Percentiles rank a stretch among this genome's conserved stretches.
These are phyloP conservation scores for Aspergillus sp. DNA, from an alignment of 2,329 filamentous ascomycete genomes.

Conservation along the genomic window DNA sequence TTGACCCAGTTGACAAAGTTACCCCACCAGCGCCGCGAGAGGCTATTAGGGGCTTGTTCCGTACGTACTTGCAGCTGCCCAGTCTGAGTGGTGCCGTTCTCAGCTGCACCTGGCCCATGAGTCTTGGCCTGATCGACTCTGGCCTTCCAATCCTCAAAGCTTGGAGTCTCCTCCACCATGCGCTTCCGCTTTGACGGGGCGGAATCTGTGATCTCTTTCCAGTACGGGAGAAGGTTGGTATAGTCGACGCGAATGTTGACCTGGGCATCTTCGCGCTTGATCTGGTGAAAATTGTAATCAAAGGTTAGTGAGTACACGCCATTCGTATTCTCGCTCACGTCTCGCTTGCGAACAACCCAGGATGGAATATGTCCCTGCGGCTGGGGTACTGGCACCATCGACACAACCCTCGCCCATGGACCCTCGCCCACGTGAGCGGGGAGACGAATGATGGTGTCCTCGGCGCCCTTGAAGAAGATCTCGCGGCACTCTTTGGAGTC, in stretches of 20 bases:
- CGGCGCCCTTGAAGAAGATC: conserved; percentile 17
- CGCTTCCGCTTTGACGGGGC: conserved; percentile 3
- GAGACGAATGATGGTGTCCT: conserved; percentile 21
- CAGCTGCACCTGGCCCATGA: no score
- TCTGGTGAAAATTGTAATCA: conserved; percentile 19
- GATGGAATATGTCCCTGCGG: no score
- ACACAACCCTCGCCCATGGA: conserved; percentile 20
- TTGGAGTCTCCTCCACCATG: neutral
- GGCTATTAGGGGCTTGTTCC: no score
- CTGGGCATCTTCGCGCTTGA: conserved; percentile 14
- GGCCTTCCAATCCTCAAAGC: neutral
- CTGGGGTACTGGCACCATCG: no score
- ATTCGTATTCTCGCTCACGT: no score
- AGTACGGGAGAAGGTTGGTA: conserved; percentile 20
- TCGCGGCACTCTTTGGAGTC: neutral
- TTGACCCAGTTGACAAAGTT: conserved; percentile 12
- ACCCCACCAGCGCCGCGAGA: conserved; percentile 18
- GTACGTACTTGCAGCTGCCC: no score
- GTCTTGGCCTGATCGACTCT: neutral
- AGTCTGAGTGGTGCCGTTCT: no score
- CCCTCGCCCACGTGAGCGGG: conserved; percentile 20
- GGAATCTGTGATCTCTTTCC: conserved; percentile 19
- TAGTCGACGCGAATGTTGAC: conserved; percentile 22
- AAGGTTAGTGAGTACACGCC: no score
- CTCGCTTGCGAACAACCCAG: no score